Evolutionary conservation across 331 rosid species (phyloP), one percentile per base, ranked within the genome.

Genomic region (Rhamnella rubrinervis): DNA sequence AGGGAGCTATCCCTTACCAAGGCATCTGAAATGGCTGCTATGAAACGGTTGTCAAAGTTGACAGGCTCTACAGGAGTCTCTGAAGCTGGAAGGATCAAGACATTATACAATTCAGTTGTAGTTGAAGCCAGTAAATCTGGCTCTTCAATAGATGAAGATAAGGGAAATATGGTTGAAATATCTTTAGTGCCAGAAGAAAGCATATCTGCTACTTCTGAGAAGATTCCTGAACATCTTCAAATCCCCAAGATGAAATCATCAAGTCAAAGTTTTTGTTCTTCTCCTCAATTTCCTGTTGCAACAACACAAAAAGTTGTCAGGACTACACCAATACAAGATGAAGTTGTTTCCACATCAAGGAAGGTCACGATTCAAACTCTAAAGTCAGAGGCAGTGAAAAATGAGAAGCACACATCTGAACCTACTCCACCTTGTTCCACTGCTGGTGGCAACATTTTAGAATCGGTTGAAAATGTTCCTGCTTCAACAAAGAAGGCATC

Each of bases 21-120:
- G 92, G 98, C 98, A 49, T 93, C 98, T 4, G 97, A 93, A 89
- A 82, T 91, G 95, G 98, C 98, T 63, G 96, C 97, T 41, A 87
- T 80, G 89, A 89, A 77, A 68, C 87, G 98, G 44, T 82, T 92
- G 67, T 87, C 98, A 25, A 91, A 93, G 80, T 81, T 86, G 46
- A 75, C 91, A n/a, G 73, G 82, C 77, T 82, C 95, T 71, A 77
- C 95, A 55, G 83, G 95, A 77, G 52, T 74, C 75, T 91, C 97
- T 0, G 96, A 93, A 84, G 97, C 85, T 67, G 96, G 95, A 65
- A 90, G 88, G 84, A 93, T 93, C 80, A 86, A 87, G 81, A 89
- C 97, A 61, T 74, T 93, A 83, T 91, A 93, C 80, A 82, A 85
- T 75, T 74, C 92, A 52, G 92, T 88, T 80, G 85, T 91, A 25